phyloP scores from a whole-genome alignment of 1,139 yeast species.

The Hyphopichia pseudoburtonii region DNA sequence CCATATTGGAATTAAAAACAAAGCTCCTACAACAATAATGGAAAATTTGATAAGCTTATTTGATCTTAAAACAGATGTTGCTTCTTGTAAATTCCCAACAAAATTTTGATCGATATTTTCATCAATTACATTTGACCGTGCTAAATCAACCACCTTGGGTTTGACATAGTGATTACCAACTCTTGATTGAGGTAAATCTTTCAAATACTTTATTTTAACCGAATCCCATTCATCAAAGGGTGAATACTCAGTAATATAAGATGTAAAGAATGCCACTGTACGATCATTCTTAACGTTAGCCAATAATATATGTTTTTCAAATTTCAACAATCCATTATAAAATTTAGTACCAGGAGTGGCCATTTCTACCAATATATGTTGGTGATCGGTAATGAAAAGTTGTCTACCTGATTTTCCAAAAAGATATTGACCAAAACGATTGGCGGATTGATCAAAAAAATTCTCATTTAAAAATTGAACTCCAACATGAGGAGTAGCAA shows the following conservation, averaged over 20 bases:
- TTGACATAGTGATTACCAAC: slow-evolving; percentile 34
- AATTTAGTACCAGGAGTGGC: slow-evolving; percentile 56
- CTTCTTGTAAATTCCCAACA: slow-evolving; percentile 38
- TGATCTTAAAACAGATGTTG: slow-evolving; percentile 34
- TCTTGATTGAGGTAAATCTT: slow-evolving; percentile 32
- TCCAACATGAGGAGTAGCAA: slow-evolving; percentile 93
- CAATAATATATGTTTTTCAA: slow-evolving; percentile 56
- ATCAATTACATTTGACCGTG: slow-evolving; percentile 21
- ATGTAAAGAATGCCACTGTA: slow-evolving; percentile 54
- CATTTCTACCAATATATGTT: slow-evolving; percentile 49
- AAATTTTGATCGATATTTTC: slow-evolving; percentile 16
- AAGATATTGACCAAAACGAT: slow-evolving; percentile 58
- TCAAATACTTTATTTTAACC: slow-evolving; percentile 40
- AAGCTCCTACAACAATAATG: slow-evolving; percentile 29
- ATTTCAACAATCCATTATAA: slow-evolving; percentile 53
- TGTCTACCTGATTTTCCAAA: slow-evolving; percentile 78
- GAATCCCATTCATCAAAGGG: slow-evolving; percentile 48
- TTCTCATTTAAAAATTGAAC: slow-evolving; percentile 49
- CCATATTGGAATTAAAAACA: slow-evolving; percentile 50
- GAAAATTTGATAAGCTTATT: slow-evolving; percentile 27
- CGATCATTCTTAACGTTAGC: slow-evolving; percentile 81
- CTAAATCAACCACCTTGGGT: slow-evolving; percentile 60
- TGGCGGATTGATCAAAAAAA: slow-evolving; percentile 47
- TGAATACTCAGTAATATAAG: slow-evolving; percentile 49
- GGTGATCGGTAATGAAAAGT: slow-evolving; percentile 55